Conservation (phyloP, 148 eudicot species). For the Rhododendron vialii region DNA sequence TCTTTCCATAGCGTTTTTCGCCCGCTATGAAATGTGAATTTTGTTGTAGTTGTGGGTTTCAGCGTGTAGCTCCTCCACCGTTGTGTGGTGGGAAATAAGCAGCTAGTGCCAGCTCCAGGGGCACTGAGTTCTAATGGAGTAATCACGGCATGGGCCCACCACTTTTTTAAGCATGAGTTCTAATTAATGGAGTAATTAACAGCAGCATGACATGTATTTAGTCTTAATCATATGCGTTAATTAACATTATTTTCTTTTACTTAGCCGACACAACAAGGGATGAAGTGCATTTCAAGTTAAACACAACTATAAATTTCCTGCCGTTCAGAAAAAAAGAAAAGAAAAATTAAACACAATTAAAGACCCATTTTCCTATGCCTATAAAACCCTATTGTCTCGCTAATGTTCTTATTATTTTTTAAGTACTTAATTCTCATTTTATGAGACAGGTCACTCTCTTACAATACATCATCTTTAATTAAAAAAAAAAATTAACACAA, state of each 20-base stretch:
- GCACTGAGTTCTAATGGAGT: not conserved
- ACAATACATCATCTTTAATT: too few relatives aligned
- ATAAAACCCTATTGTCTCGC: too few relatives aligned
- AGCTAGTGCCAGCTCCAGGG: not conserved
- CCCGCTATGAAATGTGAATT: too few relatives aligned
- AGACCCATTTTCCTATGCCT: not conserved
- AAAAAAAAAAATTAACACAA: not conserved
- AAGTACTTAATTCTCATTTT: too few relatives aligned
- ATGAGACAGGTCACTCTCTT: too few relatives aligned
- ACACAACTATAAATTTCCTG: too few relatives aligned
- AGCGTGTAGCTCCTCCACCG: not conserved
- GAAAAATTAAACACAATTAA: not conserved
- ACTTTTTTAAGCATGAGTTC: too few relatives aligned
- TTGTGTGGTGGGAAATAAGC: not conserved
- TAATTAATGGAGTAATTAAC: not conserved
- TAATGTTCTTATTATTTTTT: too few relatives aligned
- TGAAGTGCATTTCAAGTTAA: not conserved
- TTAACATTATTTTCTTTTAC: not conserved
- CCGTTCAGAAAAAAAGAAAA: too few relatives aligned
- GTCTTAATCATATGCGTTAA: not conserved
- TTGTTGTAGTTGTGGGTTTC: not conserved
- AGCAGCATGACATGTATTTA: not conserved
- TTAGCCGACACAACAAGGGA: not conserved
- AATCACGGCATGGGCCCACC: too few relatives aligned
- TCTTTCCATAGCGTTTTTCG: too few relatives aligned